A percentile compares a stretch with the other conserved stretches of the same genome.
phyloP scores from a whole-genome alignment of 2,329 filamentous ascomycete species.

The Scytalidium sp. region DNA sequence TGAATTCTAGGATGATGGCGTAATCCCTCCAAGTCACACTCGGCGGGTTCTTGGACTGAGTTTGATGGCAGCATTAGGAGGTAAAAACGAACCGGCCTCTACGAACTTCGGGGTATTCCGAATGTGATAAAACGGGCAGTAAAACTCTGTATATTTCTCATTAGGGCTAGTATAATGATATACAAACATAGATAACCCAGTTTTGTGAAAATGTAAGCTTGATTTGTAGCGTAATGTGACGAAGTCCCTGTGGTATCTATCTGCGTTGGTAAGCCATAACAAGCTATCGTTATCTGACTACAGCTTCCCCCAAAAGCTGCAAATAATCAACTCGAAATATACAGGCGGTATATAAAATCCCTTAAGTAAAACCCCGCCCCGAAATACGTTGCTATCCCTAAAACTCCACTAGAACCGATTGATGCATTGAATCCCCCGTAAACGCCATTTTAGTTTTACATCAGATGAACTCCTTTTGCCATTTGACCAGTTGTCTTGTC shows the following conservation, averaged over 20 bases:
- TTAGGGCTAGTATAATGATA: neutral
- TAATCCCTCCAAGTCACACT: constrained; percentile 76
- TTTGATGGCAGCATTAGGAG: constrained; percentile 68
- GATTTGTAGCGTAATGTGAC: neutral
- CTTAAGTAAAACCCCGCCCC: neutral
- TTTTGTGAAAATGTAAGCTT: too few relatives aligned
- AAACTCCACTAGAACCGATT: neutral
- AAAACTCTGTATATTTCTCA: neutral
- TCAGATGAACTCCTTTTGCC: constrained; percentile 30
- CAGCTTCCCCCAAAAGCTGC: too few relatives aligned
- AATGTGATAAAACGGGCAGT: constrained; percentile 51
- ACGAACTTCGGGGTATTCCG: constrained; percentile 79
- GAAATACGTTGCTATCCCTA: neutral
- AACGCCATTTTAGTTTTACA: neutral
- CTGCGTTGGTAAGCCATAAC: neutral
- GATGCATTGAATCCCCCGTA: neutral
- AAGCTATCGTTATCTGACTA: neutral
- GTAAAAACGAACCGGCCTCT: constrained; percentile 57
- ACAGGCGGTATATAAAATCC: neutral
- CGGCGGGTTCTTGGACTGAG: constrained; percentile 69
- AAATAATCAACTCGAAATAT: neutral
- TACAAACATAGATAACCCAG: neutral
- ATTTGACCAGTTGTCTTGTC: constrained; percentile 34
- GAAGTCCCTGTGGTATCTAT: neutral
- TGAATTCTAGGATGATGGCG: constrained; percentile 63